phyloP scores from a whole-genome alignment of 2,329 filamentous ascomycete species.

The Aureobasidium subglaciale region DNA sequence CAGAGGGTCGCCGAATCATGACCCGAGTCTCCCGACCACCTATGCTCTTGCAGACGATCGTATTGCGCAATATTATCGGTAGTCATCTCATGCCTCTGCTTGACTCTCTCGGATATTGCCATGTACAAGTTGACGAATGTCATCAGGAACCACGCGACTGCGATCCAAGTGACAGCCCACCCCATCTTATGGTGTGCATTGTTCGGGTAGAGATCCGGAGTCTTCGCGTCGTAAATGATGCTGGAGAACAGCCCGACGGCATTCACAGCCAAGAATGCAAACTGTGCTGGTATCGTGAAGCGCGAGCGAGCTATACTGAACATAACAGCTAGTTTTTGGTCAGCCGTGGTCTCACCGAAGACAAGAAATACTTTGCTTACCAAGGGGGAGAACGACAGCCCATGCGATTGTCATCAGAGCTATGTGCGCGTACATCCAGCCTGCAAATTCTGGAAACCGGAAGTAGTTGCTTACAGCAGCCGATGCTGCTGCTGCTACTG shows the following conservation, averaged over 20 bases:
- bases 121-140: conserved; percentile 55
- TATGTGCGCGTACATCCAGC: conserved; percentile 63
- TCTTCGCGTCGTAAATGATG: conserved; percentile 65
- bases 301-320: conserved; percentile 75
- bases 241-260: conserved; percentile 55
- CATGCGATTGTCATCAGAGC: conserved; percentile 63
- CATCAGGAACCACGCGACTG: conserved; percentile 60
- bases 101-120: conserved; percentile 32
- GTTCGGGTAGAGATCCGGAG: conserved; percentile 74
- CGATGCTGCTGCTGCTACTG: conserved; percentile 12
- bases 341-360: not conserved
- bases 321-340: conserved; percentile 61
- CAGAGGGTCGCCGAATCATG: conserved; percentile 21
- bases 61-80: conserved; percentile 29
- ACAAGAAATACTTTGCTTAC: conserved; percentile 41
- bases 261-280: conserved; percentile 43
- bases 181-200: conserved; percentile 79
- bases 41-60: conserved; percentile 27
- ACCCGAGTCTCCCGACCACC: conserved; percentile 38
- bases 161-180: conserved; percentile 69
- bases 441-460: conserved; percentile 45
- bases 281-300: conserved; percentile 62
- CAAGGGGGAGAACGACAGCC: conserved; percentile 65
- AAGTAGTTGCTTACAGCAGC: conserved; percentile 49
- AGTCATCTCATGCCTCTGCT: conserved; percentile 17